These are phyloP conservation scores for Cordyceps cateniannulata DNA, from an alignment of 2,329 filamentous ascomycete species.

Conservation along the genomic window DNA sequence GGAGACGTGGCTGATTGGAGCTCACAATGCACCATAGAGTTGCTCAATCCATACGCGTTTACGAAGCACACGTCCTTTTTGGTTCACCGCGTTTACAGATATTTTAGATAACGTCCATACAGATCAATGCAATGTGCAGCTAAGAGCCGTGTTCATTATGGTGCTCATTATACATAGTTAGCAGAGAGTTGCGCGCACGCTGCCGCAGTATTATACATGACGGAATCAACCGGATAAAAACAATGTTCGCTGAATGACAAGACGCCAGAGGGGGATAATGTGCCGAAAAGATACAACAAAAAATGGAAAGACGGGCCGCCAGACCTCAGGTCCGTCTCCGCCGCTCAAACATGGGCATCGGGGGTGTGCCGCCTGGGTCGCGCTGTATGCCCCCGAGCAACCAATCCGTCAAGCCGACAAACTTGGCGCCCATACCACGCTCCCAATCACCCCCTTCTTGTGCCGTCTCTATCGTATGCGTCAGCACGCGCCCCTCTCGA, in stretches of 20 bases:
- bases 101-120: not conserved
- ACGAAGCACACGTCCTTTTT: not conserved
- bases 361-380: slow-evolving; percentile 26
- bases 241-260: slow-evolving; percentile 4
- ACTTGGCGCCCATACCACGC: slow-evolving; percentile 67
- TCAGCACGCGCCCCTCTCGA: slow-evolving; percentile 71
- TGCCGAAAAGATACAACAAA: not conserved
- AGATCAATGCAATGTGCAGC: not conserved
- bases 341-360: slow-evolving; percentile 30
- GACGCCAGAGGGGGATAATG: slow-evolving; percentile 9
- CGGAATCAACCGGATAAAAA: not conserved
- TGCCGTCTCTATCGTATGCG: slow-evolving; percentile 90
- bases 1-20: not conserved
- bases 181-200: not conserved
- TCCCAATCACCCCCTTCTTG: slow-evolving; percentile 82
- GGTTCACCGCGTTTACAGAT: not conserved
- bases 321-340: slow-evolving; percentile 19
- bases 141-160: not conserved
- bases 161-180: not conserved
- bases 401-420: slow-evolving; percentile 93
- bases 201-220: not conserved
- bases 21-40: not conserved
- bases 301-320: too few relatives aligned
- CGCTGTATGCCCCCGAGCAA: slow-evolving; percentile 73
- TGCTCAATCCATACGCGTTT: not conserved